Evolutionary conservation across 2,329 filamentous ascomycete species (phyloP).

Genomic region (Sarocladium brachiariae): DNA sequence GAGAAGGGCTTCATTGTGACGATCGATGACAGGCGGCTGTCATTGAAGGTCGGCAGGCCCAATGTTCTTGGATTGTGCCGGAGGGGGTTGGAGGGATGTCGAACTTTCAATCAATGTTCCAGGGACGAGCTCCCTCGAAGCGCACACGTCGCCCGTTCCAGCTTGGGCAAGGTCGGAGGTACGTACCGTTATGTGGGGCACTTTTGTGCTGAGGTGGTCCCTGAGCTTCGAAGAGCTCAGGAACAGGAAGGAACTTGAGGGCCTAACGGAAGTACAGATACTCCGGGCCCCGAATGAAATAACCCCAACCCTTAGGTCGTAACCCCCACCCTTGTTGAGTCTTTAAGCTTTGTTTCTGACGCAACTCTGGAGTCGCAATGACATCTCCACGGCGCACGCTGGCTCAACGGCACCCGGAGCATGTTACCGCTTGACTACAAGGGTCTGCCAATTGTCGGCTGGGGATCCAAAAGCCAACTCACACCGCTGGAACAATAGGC

Average conservation of each 20-base stretch:
- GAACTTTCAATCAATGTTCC: constrained; percentile 14
- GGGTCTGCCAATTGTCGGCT: neutral
- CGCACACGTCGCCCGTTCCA: constrained; percentile 30
- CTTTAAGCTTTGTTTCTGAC: neutral
- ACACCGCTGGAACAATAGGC: neutral
- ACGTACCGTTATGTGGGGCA: constrained; percentile 13
- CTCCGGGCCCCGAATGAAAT: neutral
- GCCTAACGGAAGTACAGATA: neutral
- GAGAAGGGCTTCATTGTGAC: constrained; percentile 35
- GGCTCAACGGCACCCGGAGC: neutral
- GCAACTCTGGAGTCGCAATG: neutral
- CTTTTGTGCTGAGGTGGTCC: constrained; percentile 14
- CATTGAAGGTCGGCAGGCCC: constrained; percentile 25
- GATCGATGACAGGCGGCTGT: constrained; percentile 19
- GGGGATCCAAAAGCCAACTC: neutral
- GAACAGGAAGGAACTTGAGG: neutral
- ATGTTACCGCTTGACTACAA: neutral
- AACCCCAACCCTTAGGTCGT: neutral
- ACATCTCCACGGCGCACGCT: neutral
- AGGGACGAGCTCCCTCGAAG: constrained; percentile 18
- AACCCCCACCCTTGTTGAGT: neutral
- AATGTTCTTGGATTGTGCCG: constrained; percentile 3
- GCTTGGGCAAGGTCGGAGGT: constrained; percentile 3
- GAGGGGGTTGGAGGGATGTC: constrained; percentile 12
- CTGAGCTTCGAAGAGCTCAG: neutral